Evolutionary conservation across 257 asterid genomes (phyloP), one percentile per base, ranked within the genome.

Genomic region (Nicotiana obtusifolia): DNA sequence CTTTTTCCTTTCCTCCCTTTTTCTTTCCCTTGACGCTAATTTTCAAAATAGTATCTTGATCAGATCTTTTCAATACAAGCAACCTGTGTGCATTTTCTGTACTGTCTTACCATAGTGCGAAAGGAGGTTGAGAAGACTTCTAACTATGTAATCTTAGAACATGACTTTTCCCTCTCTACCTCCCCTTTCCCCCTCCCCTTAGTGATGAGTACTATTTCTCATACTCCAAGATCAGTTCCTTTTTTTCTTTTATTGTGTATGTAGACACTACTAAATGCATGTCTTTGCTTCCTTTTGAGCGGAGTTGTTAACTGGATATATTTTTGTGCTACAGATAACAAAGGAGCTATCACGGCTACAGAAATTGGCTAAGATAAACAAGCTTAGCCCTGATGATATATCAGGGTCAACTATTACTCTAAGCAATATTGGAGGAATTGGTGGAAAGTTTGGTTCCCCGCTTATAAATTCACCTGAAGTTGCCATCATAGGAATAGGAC

Each of bases 381-480:
- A 92, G 91, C 98, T 95, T 81, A 89, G 85, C 57, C 88, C 97
- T 1, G 92, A 91, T 19, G 99, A 95, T 82, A 69, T 95, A 90
- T 84, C 97, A 7, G 91, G 95, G 79, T 98, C 97, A 84, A 91
- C 98, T 9, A 89, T 95, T 64, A 95, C 97, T 53, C 75, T 95
- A 80, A 95, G 99, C 88, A 95, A 95, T 82, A 95, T 94, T 31
- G 99, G 99, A 69, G 93, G 97, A 44, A 95, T 95, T 44, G 99
- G 99, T 59, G 99, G 99, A 54, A 95, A 94, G 84, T 94, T 90
- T 24, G 99, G 99, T 80, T 91, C 97, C 75, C 98, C 99, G 3
- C 93, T 95, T 53, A 86, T 95, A 82, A 94, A 94, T 77, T 88
- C 86, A 62, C 98, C 99, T 59, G 99, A 95, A 89, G 93, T 89